Evolutionary conservation across 1,139 yeast species (phyloP), one percentile per base, ranked within the genome.

Genomic region (Suzukiozyma palmioleophila): DNA sequence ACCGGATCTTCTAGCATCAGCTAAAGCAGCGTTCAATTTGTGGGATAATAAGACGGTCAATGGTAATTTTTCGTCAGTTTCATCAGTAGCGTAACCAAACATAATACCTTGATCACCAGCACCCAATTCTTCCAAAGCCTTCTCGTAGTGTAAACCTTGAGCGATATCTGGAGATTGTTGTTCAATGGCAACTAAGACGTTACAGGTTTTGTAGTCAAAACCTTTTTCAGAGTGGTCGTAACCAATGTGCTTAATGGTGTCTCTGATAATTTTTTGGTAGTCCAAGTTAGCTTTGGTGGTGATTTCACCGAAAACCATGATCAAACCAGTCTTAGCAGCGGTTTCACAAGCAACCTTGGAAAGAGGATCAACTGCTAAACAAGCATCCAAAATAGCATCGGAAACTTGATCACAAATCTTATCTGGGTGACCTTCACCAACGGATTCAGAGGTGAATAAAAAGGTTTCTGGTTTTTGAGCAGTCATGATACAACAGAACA

Each of bases 61-160:
- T 56, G 99, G 99, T 60, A 92, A 77, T 66, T 87, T 84, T 76
- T 92, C 97, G 64, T 90, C 95, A 58, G 98, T 89, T 77, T 92
- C 99, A 62, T 92, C 97, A 50, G 98, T 84, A 56, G 99, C 99
- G 72, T 92, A 92, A 70, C 99, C 99, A 65, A 92, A 92, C 99
- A 92, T 92, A 67, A 92, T 92, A 82, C 99, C 97, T 75, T 92
- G 99, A 76, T 92, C 99, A 83, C 99, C 99, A 52, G 99, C 98
- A 69, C 98, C 99, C 62, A 92, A 82, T 45, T 92, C 95, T 77
- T 92, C 99, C 54, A 92, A 77, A 45, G 96, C 94, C 74, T 89
- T 80, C 69, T 92, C 97, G 73, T 85, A 87, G 72, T 92, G 98
- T 62, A 92, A 81, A 78, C 98, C 98, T 75, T 92, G 97, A 49